Evolutionary conservation across 345 rosid genomes (phyloP), one percentile per base, ranked within the genome.

Genomic region (Hibiscus tridactylites): DNA sequence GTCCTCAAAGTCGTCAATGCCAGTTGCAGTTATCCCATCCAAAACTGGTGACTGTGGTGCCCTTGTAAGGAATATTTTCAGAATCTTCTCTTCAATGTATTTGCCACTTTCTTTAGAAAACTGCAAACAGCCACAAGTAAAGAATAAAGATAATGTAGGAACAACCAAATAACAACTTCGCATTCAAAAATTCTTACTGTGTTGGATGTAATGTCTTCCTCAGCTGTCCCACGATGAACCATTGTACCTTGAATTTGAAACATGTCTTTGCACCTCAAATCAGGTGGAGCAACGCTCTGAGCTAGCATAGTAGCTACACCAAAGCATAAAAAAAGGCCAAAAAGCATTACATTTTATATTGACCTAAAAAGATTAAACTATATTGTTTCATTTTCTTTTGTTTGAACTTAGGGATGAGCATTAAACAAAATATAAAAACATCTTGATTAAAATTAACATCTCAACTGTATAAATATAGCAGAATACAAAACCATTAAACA

Each of bases 181-280:
- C 52, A 13, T 13, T 24, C 3, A 57, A 12, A 74, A 76, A 24
- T 35, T 33, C 74, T 69, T 63, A 87, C 88, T 67, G 37, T 71
- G 67, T 72, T 68, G 9, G 84, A 75, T 9, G 86, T 76, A 76
- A 87, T 73, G 71, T 82, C 80, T 57, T 85, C 83, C 29, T 81
- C 87, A 37, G 68, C 56, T 62, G 78, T 80, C 17, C 83, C 87
- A 11, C 29, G 28, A 7, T 88, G 85, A 68, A 87, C 81, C 42
- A 73, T 65, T 7, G 79, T 79, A 73, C 87, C 71, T 77, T 87
- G 88, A 63, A 87, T 75, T 65, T 85, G 63, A 75, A 87, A 87
- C 81, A 85, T 87, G 81, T 87, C 91, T 78, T 82, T 85, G 80
- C 91, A 81, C 60, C 72, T 74, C 75, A 87, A 71, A 70, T 80